Base-by-base conservation (phyloP, 139 green algal species). In the Yamagishiella unicocca region DNA sequence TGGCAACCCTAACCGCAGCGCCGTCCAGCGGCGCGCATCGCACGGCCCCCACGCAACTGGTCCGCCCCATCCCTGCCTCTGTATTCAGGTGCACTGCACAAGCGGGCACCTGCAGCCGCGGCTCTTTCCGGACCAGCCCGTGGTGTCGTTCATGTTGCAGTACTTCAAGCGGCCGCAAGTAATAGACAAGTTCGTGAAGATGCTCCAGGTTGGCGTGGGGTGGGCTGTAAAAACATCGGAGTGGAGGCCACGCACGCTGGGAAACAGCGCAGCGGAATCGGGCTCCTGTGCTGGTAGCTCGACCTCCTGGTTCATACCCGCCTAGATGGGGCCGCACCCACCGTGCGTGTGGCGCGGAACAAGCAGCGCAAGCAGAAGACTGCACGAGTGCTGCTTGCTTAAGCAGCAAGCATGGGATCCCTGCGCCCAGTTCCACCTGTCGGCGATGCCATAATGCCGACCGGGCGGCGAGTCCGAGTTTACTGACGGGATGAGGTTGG, bases 81-180 rank as follows among this genome's bases (percentile, higher is more conserved):
- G 68, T 12, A 4, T 24, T 54, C 66, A 86, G 80, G 80, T 86
- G 4, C 80, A 86, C 22, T 86, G 80, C 45, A 67, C 64, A 2
- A 66, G 64, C 22, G 80, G 31, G 0, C 80, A 86, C 33, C 24
- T 86, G 12, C 25, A 61, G 22, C 80, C 80, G 4, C 62, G 33
- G 10, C 80, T 86, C 43, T 86, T 42, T 31, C 80, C 80, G 61
- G 80, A 86, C 45, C 64, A 77, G 42, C 83, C 83, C 40, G 29
- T 76, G 37, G 83, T 88, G 54, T 88, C 83, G 2, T 82, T 88
- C 55, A 73, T 82, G 71, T 31, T 90, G 38, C 87, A 90, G 66
- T 90, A 90, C 79, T 90, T 90, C 42, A 87, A 87, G 87, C 87
- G 87, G 2, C 87, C 78, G 19, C 10, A 61, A 4, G 58, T 55